Evolutionary conservation across 768 basidiomycete genomes (phyloP).

Genomic region (Flagelloscypha sp.): DNA sequence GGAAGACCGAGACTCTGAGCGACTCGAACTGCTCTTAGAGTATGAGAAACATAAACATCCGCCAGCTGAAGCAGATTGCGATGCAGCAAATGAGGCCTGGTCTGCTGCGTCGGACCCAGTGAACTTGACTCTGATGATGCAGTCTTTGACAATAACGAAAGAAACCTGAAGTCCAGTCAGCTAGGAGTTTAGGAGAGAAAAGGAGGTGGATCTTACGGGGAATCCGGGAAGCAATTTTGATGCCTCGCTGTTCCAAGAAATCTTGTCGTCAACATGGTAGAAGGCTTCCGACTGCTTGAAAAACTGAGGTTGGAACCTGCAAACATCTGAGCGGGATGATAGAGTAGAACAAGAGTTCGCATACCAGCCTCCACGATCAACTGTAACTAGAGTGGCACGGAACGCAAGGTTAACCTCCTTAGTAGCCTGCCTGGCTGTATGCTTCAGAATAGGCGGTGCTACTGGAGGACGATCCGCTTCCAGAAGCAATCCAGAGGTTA

Average conservation of each 20-base stretch:
- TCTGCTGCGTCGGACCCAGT: neutral
- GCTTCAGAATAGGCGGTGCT: too few relatives aligned
- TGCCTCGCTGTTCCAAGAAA: too few relatives aligned
- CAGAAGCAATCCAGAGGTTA: too few relatives aligned
- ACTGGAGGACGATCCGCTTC: too few relatives aligned
- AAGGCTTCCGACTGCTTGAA: slow-evolving; percentile 14
- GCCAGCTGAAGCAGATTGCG: slow-evolving; percentile 4
- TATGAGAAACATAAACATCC: slow-evolving; percentile 11
- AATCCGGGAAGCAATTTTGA: too few relatives aligned
- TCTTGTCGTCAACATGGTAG: slow-evolving; percentile 8
- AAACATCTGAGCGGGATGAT: too few relatives aligned
- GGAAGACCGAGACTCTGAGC: neutral
- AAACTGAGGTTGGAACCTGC: slow-evolving; percentile 18
- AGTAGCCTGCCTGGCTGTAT: too few relatives aligned
- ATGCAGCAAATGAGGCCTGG: neutral
- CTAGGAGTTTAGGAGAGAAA: too few relatives aligned
- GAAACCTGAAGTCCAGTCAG: slow-evolving; percentile 8
- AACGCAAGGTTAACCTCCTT: slow-evolving; percentile 12
- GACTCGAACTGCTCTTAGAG: slow-evolving; percentile 6
- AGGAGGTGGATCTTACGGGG: too few relatives aligned
- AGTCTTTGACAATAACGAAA: slow-evolving; percentile 9
- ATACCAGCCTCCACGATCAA: slow-evolving; percentile 16
- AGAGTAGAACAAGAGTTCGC: too few relatives aligned
- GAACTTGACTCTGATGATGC: slow-evolving; percentile 4
- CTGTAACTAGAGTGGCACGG: slow-evolving; percentile 14